These are phyloP conservation scores for Schrenkiella parvula DNA, from an alignment of 345 rosid species.

Conservation along the genomic window DNA sequence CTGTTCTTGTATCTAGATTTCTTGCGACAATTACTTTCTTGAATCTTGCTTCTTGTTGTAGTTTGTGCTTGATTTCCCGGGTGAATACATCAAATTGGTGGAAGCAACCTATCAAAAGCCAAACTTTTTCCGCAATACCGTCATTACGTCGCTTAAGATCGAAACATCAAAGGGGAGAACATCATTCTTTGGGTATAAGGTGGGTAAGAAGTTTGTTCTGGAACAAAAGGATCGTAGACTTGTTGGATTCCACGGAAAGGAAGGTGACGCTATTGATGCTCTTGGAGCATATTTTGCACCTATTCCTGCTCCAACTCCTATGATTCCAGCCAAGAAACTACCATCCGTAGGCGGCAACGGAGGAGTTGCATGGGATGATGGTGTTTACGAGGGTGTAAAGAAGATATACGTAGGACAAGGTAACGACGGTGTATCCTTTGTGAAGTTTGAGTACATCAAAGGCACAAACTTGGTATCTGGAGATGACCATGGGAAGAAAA, in stretches of 20 bases:
- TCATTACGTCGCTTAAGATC: constrained; percentile 13
- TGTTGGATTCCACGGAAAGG: constrained; percentile 23
- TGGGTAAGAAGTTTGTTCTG: constrained; percentile 7
- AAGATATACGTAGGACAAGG: constrained; percentile 13
- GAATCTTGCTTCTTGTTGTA: background rate
- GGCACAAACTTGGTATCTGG: background rate
- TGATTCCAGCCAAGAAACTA: background rate
- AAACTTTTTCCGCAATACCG: background rate
- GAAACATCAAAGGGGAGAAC: constrained; percentile 10
- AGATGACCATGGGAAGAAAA: constrained; percentile 23
- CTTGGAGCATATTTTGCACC: constrained; percentile 26
- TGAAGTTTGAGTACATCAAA: constrained; percentile 12
- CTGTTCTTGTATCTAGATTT: background rate
- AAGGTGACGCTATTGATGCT: constrained; percentile 14
- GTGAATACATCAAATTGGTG: constrained; percentile 22
- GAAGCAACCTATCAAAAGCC: constrained; percentile 5
- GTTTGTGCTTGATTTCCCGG: constrained; percentile 13
- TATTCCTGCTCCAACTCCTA: background rate
- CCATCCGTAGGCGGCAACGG: constrained; percentile 8
- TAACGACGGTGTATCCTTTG: background rate
- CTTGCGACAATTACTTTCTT: background rate
- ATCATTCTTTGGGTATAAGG: constrained; percentile 1
- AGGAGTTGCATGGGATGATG: constrained; percentile 27
- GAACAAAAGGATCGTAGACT: background rate
- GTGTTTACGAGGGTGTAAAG: constrained; percentile 12